Evolutionary conservation across 2,329 filamentous ascomycete genomes (phyloP), one percentile per base, ranked within the genome.

Genomic region (Talaromyces verruculosus): DNA sequence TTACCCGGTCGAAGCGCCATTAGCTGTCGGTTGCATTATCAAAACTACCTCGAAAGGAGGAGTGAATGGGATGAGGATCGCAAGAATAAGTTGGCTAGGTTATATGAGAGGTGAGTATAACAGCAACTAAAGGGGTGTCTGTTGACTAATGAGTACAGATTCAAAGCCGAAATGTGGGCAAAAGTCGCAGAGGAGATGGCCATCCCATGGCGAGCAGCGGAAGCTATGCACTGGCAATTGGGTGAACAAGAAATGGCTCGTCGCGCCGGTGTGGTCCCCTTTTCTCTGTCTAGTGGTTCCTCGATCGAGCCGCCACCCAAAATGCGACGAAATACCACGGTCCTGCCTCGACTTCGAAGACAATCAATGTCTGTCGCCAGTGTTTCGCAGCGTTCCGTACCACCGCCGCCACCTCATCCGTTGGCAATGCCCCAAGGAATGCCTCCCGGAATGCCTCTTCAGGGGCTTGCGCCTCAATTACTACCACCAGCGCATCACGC

Each of bases 191-290:
- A 95, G 77, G 94, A 98, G 79, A 94, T 99, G 89, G 89, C 89
- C 35, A 89, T 97, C 65, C 95, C 94, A 41, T 98, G 94, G 94
- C 87, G 95, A 73, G 93, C 95, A 19, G 94, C 92, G 58, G 94
- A 99, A 80, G 93, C 92, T 4, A 97, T 97, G 93, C 95, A 98
- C 79, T 99, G 95, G 94, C 91, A 96, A 74, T 84, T 99, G 64
- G 94, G 94, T 68, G 92, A 97, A 77, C 84, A 89, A 71, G 95
- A 98, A 72, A 98, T 99, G 92, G 93, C 93, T 58, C 87, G 91
- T 68, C 89, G 94, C 66, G 94, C 94, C 49, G 95, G 95, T 53
- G 92, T 95, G 43, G 89, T 91, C 7, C 92, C 94, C 1, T 97
- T 97, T 78, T 88, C 89, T 2, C 82, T 92, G 35, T 87, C 88